These are phyloP conservation scores for Puccinia novopanici DNA, from an alignment of 1,284 basidiomycete genomes.

Conservation along the genomic window DNA sequence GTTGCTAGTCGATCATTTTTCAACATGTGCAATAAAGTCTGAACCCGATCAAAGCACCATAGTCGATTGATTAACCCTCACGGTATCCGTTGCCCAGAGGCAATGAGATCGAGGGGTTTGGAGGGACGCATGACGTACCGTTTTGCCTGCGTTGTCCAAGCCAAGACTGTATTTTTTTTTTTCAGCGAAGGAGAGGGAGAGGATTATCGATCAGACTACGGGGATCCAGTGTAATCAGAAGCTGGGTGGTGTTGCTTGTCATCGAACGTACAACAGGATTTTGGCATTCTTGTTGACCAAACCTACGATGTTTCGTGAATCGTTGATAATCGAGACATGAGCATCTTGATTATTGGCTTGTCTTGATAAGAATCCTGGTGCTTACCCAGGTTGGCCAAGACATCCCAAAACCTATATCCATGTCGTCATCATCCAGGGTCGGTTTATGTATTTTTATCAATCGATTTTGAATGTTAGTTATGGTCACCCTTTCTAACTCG, in stretches of 20 bases:
- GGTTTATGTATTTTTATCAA: not conserved
- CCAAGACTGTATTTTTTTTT: slow-evolving; percentile 58
- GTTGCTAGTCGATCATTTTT: slow-evolving; percentile 99
- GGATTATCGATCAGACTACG: not conserved
- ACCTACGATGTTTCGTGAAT: slow-evolving; percentile 63
- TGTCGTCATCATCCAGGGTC: not conserved
- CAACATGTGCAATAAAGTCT: slow-evolving; percentile 99
- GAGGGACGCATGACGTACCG: slow-evolving; percentile 65
- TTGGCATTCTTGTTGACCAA: slow-evolving; percentile 98
- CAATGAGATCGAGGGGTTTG: not conserved
- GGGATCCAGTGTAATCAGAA: not conserved
- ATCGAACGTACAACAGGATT: slow-evolving; percentile 86
- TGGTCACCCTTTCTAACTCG: not conserved
- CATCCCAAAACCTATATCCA: slow-evolving; percentile 63
- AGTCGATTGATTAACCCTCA: not conserved
- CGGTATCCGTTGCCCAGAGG: not conserved
- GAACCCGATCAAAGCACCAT: slow-evolving; percentile 16
- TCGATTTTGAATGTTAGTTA: not conserved
- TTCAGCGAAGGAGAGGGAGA: not conserved
- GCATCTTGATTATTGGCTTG: not conserved
- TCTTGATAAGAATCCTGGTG: slow-evolving; percentile 39
- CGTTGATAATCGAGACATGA: not conserved
- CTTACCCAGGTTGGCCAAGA: slow-evolving; percentile 84
- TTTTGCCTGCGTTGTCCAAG: slow-evolving; percentile 98
- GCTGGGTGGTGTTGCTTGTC: too few relatives aligned